A percentile compares a stretch with the other conserved stretches of the same genome.
Conservation (phyloP, 345 rosid species). For the Camelina laxa region DNA sequence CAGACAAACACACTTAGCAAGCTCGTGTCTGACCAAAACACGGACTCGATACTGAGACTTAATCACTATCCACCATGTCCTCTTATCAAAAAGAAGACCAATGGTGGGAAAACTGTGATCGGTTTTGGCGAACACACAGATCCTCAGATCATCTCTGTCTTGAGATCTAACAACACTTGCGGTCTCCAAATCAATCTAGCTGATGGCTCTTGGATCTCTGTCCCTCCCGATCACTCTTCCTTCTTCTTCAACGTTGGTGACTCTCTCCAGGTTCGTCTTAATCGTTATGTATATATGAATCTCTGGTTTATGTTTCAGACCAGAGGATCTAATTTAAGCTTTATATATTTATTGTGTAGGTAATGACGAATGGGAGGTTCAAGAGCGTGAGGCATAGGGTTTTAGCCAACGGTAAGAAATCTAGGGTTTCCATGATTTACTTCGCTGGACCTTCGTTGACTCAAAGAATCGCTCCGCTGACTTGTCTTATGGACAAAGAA, state of each 20-base stretch:
- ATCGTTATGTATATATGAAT: neutral
- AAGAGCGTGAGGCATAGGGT: conserved; percentile 87
- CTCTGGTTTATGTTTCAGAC: neutral
- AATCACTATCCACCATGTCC: conserved; percentile 79
- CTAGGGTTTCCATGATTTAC: conserved; percentile 85
- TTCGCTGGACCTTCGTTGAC: conserved; percentile 84
- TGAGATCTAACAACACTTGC: conserved; percentile 83
- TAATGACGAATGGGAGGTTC: conserved; percentile 91
- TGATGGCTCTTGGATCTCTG: conserved; percentile 78
- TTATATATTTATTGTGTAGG: conserved; percentile 44
- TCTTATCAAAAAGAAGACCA: conserved; percentile 14
- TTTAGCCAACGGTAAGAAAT: conserved; percentile 55
- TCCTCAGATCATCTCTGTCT: conserved; percentile 83
- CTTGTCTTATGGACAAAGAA: conserved; percentile 58
- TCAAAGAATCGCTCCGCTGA: conserved; percentile 63
- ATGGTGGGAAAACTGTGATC: conserved; percentile 44
- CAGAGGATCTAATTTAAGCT: neutral
- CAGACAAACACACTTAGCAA: conserved; percentile 66
- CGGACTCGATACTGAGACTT: conserved; percentile 74
- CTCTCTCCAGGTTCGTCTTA: conserved; percentile 56
- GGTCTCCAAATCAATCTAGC: conserved; percentile 76
- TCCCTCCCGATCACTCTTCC: conserved; percentile 72
- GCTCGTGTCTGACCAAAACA: conserved; percentile 64
- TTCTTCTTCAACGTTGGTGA: conserved; percentile 90
- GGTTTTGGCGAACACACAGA: conserved; percentile 96